Evolutionary conservation across 2,329 filamentous ascomycete species (phyloP).

Genomic region (Pezicula neosporulosa): DNA sequence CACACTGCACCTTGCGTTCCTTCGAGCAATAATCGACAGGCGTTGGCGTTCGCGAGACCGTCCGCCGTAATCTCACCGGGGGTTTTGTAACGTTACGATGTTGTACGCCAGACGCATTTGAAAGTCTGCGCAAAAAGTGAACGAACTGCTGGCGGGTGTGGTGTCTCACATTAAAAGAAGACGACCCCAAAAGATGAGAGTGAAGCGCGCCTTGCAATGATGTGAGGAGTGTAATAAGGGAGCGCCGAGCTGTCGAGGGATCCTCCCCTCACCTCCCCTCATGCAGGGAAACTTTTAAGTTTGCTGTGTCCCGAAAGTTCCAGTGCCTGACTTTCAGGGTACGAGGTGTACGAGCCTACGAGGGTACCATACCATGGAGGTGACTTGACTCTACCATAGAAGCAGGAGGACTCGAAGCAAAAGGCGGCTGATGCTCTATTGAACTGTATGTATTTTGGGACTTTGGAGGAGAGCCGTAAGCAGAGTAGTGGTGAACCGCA

Average conservation of each 20-base stretch:
- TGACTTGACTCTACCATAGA: no score
- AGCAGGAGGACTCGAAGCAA: no score
- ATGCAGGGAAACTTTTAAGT: not conserved
- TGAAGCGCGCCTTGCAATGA: no score
- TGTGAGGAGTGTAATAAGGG: not conserved
- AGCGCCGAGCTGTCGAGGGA: not conserved
- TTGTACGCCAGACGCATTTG: not conserved
- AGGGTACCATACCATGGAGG: no score
- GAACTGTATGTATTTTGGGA: no score
- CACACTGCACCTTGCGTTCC: not conserved
- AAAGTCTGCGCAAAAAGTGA: not conserved
- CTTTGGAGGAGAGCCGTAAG: no score
- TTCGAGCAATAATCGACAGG: conserved; percentile 5
- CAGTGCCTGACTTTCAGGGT: no score
- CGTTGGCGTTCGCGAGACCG: not conserved
- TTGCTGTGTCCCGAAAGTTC: no score
- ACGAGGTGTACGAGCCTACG: no score
- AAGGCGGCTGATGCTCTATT: no score
- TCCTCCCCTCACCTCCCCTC: not conserved
- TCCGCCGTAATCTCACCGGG: not conserved
- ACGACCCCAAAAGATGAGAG: no score
- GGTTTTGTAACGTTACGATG: conserved; percentile 4
- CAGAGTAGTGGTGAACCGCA: no score
- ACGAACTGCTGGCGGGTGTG: not conserved
- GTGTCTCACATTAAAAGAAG: not conserved